Conservation (phyloP, 441 rosid species). For the Erysimum pusillum region DNA sequence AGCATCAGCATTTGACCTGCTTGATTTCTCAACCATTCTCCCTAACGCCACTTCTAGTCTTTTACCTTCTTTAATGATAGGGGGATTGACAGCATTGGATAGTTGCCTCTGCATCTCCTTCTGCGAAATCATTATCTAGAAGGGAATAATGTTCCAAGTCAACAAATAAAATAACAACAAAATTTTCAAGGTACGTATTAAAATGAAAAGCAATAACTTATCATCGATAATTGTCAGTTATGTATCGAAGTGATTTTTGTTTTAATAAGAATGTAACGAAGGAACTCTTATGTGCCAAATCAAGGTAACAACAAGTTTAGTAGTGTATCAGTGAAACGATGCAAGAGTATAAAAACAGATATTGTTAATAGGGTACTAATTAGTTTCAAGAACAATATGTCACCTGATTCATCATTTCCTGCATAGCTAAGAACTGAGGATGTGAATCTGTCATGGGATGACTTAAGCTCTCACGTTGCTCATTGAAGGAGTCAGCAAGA, state of each 20-base stretch:
- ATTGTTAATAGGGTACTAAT: background rate
- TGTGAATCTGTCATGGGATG: constrained; percentile 54
- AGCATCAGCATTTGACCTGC: constrained; percentile 1
- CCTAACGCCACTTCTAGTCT: background rate
- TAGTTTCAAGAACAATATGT: constrained; percentile 34
- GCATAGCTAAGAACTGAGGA: constrained; percentile 71
- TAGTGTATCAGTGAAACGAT: background rate
- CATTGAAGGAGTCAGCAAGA: constrained; percentile 66
- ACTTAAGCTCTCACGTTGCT: constrained; percentile 58
- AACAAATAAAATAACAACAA: background rate
- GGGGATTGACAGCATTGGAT: background rate
- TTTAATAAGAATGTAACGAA: background rate
- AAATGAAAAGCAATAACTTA: background rate
- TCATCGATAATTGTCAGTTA: constrained; percentile 12
- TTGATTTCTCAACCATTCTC: background rate
- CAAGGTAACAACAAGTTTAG: background rate
- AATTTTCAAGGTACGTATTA: background rate
- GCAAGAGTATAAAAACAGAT: constrained; percentile 4
- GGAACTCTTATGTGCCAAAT: constrained; percentile 18
- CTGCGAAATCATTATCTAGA: background rate
- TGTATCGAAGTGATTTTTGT: background rate
- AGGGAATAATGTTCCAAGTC: constrained; percentile 4
- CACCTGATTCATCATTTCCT: constrained; percentile 86
- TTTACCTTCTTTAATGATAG: background rate
- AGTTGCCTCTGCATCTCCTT: background rate